These are phyloP conservation scores for Scheffersomyces stambukii DNA, from an alignment of 1,139 yeast genomes.

Conservation along the genomic window DNA sequence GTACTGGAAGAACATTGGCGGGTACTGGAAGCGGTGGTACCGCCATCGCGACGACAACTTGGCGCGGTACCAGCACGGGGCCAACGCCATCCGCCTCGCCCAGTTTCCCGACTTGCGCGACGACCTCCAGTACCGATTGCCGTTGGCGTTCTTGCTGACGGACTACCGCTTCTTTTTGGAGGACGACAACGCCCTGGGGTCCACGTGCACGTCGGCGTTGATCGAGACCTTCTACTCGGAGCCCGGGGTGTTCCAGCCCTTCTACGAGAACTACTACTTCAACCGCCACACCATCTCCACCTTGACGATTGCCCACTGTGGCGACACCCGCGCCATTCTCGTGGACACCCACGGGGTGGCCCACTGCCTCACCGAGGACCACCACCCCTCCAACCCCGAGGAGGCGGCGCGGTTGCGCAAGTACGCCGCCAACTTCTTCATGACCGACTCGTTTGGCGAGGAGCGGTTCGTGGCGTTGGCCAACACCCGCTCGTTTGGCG, in stretches of 20 bases:
- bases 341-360: constrained; percentile 77
- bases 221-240: constrained; percentile 50
- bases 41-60: constrained; percentile 44
- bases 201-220: constrained; percentile 78
- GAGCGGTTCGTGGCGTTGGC: constrained; percentile 81
- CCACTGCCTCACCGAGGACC: constrained; percentile 71
- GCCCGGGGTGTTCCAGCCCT: constrained; percentile 24
- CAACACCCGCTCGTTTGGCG: constrained; percentile 93
- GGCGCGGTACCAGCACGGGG: constrained; percentile 20
- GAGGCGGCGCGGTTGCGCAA: constrained; percentile 71
- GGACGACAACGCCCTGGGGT: constrained; percentile 52
- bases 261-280: constrained; percentile 56
- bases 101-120: constrained; percentile 26
- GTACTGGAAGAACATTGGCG: constrained; percentile 63
- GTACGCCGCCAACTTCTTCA: constrained; percentile 68
- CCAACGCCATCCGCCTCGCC: constrained; percentile 14
- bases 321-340: constrained; percentile 86
- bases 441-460: constrained; percentile 92
- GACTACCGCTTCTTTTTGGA: constrained; percentile 45
- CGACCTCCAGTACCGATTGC: constrained; percentile 58
- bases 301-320: constrained; percentile 84
- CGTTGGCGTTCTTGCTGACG: constrained; percentile 57
- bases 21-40: constrained; percentile 84
- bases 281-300: constrained; percentile 65
- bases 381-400: constrained; percentile 81